Percentiles rank a stretch among this genome's conserved stretches.
phyloP scores from a whole-genome alignment of 2,329 filamentous ascomycete genomes.

The Colletotrichum eleusines region DNA sequence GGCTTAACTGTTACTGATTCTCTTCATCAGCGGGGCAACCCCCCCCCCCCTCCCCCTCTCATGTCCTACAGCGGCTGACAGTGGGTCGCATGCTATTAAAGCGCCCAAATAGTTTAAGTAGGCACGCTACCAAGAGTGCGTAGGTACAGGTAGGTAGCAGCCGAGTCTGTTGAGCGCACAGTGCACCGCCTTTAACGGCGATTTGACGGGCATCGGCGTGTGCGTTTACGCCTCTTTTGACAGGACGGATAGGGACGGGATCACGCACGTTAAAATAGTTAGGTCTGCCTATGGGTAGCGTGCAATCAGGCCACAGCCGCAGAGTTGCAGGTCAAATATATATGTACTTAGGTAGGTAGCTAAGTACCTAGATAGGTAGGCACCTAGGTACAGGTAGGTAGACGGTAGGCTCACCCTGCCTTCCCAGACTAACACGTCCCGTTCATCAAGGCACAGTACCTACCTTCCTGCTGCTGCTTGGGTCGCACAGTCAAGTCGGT shows the following conservation, averaged over 20 bases:
- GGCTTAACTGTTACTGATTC: slow-evolving; percentile 8
- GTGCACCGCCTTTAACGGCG: slow-evolving; percentile 11
- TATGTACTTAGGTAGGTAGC: no score
- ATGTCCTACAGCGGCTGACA: slow-evolving; percentile 34
- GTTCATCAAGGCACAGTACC: no score
- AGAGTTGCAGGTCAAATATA: not conserved
- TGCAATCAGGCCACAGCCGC: slow-evolving; percentile 11
- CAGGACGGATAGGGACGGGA: slow-evolving; percentile 10
- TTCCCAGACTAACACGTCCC: no score
- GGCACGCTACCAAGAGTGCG: no score
- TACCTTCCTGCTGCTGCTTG: no score
- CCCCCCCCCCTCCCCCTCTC: no score
- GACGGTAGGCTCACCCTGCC: no score
- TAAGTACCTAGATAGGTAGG: no score
- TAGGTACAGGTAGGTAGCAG: slow-evolving; percentile 5
- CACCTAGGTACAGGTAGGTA: no score
- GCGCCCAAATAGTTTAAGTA: not conserved
- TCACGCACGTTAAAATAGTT: slow-evolving; percentile 16
- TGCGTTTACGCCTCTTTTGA: not conserved
- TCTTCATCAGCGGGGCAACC: not conserved
- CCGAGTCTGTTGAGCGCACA: slow-evolving; percentile 18
- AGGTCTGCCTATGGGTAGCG: no score
- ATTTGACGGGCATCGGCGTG: not conserved
- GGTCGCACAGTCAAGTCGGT: no score
- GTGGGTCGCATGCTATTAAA: not conserved